phyloP scores from a whole-genome alignment of 106 monocot species.

The Dendrobium huoshanense region DNA sequence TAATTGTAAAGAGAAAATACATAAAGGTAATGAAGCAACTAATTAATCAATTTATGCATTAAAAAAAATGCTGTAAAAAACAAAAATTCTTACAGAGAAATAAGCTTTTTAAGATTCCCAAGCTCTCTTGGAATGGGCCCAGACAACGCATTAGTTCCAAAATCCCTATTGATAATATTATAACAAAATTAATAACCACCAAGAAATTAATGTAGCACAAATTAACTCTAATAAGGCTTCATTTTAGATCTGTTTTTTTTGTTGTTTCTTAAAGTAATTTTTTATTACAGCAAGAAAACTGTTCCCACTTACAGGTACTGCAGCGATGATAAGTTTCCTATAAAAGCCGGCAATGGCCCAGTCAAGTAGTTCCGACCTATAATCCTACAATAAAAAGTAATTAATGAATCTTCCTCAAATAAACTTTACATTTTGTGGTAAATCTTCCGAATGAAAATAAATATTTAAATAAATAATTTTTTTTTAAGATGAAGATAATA shows the following conservation, averaged over 20 bases:
- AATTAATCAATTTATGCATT: not conserved
- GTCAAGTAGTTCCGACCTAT: slow-evolving; percentile 26
- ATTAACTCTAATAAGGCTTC: too few relatives aligned
- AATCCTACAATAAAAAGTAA: slow-evolving; percentile 13
- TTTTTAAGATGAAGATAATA: too few relatives aligned
- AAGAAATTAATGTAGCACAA: not conserved
- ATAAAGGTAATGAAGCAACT: not conserved
- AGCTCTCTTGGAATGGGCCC: slow-evolving; percentile 24
- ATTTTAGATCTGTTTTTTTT: too few relatives aligned
- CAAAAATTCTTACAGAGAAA: slow-evolving; percentile 17
- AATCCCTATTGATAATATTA: slow-evolving; percentile 9
- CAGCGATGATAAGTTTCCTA: slow-evolving; percentile 21
- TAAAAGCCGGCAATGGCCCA: slow-evolving; percentile 23
- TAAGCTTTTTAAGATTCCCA: slow-evolving; percentile 16
- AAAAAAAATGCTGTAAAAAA: not conserved
- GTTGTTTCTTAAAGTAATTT: too few relatives aligned
- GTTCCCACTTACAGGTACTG: slow-evolving; percentile 21
- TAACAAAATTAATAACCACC: not conserved
- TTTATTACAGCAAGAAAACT: too few relatives aligned
- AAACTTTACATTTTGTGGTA: too few relatives aligned
- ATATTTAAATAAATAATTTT: too few relatives aligned
- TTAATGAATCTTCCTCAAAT: too few relatives aligned
- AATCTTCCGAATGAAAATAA: too few relatives aligned
- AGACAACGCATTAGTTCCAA: slow-evolving; percentile 25
- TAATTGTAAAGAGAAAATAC: too few relatives aligned